phyloP scores from a whole-genome alignment of 306 rosid species.

The Crataegus laevigata region DNA sequence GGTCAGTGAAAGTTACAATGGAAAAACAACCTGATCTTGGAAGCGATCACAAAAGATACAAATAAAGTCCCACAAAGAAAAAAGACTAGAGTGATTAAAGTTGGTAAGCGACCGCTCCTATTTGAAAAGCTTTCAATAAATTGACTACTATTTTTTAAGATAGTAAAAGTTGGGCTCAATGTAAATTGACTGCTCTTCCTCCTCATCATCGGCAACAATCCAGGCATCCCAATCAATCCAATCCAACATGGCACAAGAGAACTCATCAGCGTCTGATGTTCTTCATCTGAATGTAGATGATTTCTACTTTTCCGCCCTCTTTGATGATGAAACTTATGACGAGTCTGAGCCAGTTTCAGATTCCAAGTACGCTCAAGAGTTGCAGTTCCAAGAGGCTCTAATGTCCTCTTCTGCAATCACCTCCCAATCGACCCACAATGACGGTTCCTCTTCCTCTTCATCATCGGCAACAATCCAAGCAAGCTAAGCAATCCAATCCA shows the following conservation, averaged over 20 bases:
- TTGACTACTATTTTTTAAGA: too few species aligned
- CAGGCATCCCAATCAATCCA: too few species aligned
- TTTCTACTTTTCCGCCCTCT: constrained; percentile 23
- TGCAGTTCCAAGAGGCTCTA: constrained; percentile 47
- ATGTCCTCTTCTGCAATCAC: constrained; percentile 19
- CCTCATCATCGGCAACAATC: too few species aligned
- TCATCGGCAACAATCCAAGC: neutral
- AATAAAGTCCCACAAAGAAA: too few species aligned
- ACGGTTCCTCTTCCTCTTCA: neutral
- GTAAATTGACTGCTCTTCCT: too few species aligned
- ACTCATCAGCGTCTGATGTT: neutral
- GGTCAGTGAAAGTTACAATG: too few species aligned
- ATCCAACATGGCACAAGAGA: constrained; percentile 19
- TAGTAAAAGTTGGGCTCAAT: too few species aligned
- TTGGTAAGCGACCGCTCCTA: too few species aligned
- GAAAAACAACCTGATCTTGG: too few species aligned
- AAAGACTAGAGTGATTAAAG: too few species aligned
- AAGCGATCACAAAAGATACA: too few species aligned
- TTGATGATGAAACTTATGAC: constrained; percentile 2
- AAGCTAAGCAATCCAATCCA: neutral
- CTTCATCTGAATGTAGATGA: constrained; percentile 21
- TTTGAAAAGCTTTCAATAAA: too few species aligned
- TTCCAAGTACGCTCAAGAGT: constrained; percentile 28
- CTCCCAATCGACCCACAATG: neutral
- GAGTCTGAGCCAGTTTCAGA: constrained; percentile 17